Evolutionary conservation across 768 basidiomycete genomes (phyloP).

Genomic region (Trametes meyenii): DNA sequence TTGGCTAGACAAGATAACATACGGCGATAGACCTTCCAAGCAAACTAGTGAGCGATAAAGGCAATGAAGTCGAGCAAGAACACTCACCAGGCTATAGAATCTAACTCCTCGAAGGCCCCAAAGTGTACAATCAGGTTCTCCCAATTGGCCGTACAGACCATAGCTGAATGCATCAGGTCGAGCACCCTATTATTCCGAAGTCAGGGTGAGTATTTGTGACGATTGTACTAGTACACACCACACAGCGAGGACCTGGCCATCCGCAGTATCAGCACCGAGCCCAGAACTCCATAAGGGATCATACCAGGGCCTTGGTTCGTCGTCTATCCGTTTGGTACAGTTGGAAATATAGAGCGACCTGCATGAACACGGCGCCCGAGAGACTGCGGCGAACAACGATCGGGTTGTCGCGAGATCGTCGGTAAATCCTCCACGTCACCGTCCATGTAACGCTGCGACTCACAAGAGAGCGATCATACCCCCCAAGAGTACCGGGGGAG

Average conservation of each 20-base stretch:
- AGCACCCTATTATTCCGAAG: constrained; percentile 1
- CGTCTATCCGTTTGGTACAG: constrained; percentile 20
- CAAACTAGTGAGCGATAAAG: background rate
- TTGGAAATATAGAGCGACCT: constrained; percentile 20
- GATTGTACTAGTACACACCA: constrained; percentile 6
- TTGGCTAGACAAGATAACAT: background rate
- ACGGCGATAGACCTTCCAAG: constrained; percentile 1
- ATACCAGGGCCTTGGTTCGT: constrained; percentile 16
- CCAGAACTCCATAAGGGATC: background rate
- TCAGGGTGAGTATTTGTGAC: too few relatives aligned
- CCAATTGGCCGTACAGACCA: constrained; percentile 25
- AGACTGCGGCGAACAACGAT: constrained; percentile 11
- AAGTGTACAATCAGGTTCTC: constrained; percentile 23
- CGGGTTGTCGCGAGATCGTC: background rate
- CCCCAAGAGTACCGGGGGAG: constrained; percentile 10
- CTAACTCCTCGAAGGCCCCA: constrained; percentile 13
- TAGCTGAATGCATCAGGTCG: constrained; percentile 22
- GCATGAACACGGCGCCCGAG: constrained; percentile 25
- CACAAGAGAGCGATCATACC: constrained; percentile 16
- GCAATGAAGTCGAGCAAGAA: background rate
- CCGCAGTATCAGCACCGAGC: background rate
- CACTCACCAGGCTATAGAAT: constrained; percentile 18
- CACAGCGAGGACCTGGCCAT: constrained; percentile 2
- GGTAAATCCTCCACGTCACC: too few relatives aligned
- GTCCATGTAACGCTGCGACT: background rate